These are phyloP conservation scores for Pachyrhizus erosus DNA, from an alignment of 306 rosid species.

Conservation along the genomic window DNA sequence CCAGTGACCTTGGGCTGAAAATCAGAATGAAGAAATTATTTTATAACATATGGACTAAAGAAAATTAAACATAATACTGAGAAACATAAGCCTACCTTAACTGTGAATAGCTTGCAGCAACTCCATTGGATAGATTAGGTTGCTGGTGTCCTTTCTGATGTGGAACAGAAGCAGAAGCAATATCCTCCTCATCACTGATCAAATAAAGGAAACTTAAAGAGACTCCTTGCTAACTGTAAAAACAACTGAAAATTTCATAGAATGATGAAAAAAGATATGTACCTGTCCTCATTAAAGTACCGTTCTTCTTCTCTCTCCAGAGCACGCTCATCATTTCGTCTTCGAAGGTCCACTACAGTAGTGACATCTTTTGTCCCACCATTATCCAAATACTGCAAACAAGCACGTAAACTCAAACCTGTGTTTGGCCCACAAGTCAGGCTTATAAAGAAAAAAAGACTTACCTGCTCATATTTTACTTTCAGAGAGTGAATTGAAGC, in stretches of 20 bases:
- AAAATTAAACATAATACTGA: neutral
- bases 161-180: constrained; percentile 75
- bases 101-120: constrained; percentile 59
- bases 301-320: constrained; percentile 94
- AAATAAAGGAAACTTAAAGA: constrained; percentile 36
- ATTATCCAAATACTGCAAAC: constrained; percentile 77
- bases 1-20: constrained; percentile 76
- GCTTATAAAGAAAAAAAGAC: neutral
- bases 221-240: constrained; percentile 23
- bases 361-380: constrained; percentile 64
- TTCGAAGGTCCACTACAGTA: constrained; percentile 69
- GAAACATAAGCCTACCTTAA: constrained; percentile 57
- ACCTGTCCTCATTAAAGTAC: constrained; percentile 94
- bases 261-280: constrained; percentile 21
- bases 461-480: constrained; percentile 96
- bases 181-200: constrained; percentile 90
- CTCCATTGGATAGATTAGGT: constrained; percentile 77
- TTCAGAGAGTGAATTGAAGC: constrained; percentile 67
- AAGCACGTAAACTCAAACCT: constrained; percentile 39
- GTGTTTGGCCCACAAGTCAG: constrained; percentile 5
- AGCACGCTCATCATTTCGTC: constrained; percentile 85
- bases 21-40: constrained; percentile 24
- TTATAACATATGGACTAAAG: neutral
- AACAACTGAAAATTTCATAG: neutral
- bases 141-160: constrained; percentile 59